A percentile compares a stretch with the other conserved stretches of the same genome.
These are phyloP conservation scores for Alternaria incomplexa DNA, from an alignment of 2,329 filamentous ascomycete species.

Conservation along the genomic window DNA sequence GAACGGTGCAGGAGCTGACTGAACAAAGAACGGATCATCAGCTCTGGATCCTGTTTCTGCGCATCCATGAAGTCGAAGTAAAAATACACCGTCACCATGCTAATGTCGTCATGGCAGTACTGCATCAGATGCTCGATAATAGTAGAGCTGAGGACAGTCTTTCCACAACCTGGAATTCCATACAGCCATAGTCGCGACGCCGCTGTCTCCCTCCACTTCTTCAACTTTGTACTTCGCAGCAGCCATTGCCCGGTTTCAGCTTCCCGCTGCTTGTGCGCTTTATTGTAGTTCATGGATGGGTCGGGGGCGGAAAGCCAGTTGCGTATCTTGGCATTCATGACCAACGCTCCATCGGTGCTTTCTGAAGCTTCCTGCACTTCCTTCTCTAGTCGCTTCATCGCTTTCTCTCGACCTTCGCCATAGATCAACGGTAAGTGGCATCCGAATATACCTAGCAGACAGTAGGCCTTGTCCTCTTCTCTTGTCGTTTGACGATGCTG, in stretches of 20 bases:
- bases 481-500: conserved; percentile 26
- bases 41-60: conserved; percentile 43
- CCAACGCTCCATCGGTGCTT: too few relatives aligned
- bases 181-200: conserved; percentile 49
- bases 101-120: conserved; percentile 12
- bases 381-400: conserved; percentile 16
- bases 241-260: conserved; percentile 47
- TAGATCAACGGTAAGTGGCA: conserved; percentile 17
- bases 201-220: too few relatives aligned
- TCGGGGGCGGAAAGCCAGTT: conserved; percentile 47
- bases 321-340: too few relatives aligned
- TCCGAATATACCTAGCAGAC: conserved; percentile 20
- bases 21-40: conserved; percentile 48
- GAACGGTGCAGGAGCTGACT: conserved; percentile 40
- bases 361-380: too few relatives aligned
- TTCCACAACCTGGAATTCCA: conserved; percentile 53
- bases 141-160: conserved; percentile 50
- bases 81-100: conserved; percentile 28
- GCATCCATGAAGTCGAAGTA: conserved; percentile 48
- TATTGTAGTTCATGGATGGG: conserved; percentile 43
- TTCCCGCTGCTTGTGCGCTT: conserved; percentile 39
- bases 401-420: conserved; percentile 16
- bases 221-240: too few relatives aligned
- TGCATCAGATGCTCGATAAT: conserved; percentile 42
- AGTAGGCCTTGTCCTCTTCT: conserved; percentile 23